A percentile compares a stretch with the other conserved stretches of the same genome.
Evolutionary conservation across 192 early-diverging fungal species (phyloP).

Genomic region (Phycomyces blakesleeanus): DNA sequence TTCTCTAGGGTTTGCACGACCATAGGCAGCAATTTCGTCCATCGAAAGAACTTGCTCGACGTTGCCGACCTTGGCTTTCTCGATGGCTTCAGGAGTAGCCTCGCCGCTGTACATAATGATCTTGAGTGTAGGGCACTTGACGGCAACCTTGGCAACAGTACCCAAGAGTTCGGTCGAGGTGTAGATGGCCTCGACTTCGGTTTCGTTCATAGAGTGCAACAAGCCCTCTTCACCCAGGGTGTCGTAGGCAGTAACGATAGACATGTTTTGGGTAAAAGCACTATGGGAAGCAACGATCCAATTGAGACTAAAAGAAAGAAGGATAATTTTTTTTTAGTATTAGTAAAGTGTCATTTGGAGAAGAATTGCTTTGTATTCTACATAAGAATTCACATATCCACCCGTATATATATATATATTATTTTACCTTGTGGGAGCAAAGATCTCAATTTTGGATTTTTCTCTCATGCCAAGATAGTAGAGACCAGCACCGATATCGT

Average conservation of each 20-base stretch:
- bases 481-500: constrained; percentile 70
- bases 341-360: neutral
- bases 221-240: constrained; percentile 85
- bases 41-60: constrained; percentile 53
- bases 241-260: constrained; percentile 85
- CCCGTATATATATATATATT: neutral
- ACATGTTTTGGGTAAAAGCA: constrained; percentile 72
- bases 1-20: constrained; percentile 59
- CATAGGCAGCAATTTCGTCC: constrained; percentile 63
- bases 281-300: constrained; percentile 72
- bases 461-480: constrained; percentile 54
- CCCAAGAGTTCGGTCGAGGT: constrained; percentile 71
- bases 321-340: neutral
- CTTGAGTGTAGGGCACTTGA: constrained; percentile 58
- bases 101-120: constrained; percentile 71
- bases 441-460: constrained; percentile 57
- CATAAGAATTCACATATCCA: too few species aligned
- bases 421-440: constrained; percentile 64
- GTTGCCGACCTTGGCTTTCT: constrained; percentile 41
- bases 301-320: constrained; percentile 39
- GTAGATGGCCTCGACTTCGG: constrained; percentile 66
- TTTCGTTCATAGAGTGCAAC: constrained; percentile 79
- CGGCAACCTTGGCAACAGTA: constrained; percentile 57
- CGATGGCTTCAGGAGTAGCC: constrained; percentile 45
- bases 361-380: neutral